Conservation (phyloP, 345 rosid species). For the Populus nigra region DNA sequence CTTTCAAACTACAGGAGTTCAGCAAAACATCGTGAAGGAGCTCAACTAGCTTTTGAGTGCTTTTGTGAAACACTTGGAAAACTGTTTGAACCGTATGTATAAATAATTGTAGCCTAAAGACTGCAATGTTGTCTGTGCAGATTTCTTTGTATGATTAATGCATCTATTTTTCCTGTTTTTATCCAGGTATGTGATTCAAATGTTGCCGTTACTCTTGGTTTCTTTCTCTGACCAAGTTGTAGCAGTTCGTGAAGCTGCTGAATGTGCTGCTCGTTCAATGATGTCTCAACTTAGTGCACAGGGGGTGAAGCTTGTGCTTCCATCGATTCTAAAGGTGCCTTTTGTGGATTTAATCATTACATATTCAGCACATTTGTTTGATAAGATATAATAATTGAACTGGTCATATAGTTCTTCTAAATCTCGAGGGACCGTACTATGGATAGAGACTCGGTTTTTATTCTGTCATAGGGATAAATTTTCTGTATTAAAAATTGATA, state of each 20-base stretch:
- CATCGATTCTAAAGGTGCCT: conserved; percentile 78
- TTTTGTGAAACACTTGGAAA: conserved; percentile 89
- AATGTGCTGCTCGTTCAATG: conserved; percentile 98
- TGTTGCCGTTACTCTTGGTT: conserved; percentile 88
- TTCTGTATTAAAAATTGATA: neutral
- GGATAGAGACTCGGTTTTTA: too few relatives aligned
- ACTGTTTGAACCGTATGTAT: conserved; percentile 91
- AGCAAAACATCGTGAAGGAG: conserved; percentile 95
- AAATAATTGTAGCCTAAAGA: neutral
- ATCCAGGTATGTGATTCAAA: conserved; percentile 82
- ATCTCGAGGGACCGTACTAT: too few relatives aligned
- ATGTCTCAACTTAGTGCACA: conserved; percentile 91
- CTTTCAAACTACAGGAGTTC: conserved; percentile 52
- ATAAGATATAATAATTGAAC: neutral
- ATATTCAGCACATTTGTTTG: neutral
- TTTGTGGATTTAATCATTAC: neutral
- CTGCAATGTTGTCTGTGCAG: neutral
- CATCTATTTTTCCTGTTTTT: conserved; percentile 12
- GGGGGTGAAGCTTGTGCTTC: conserved; percentile 96
- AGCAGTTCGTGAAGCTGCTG: conserved; percentile 98
- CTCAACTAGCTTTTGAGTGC: conserved; percentile 91
- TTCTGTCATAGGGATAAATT: neutral
- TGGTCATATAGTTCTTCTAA: too few relatives aligned
- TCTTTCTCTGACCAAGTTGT: conserved; percentile 97
- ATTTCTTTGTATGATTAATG: neutral